Evolutionary conservation across 345 rosid genomes (phyloP).

Genomic region (Salix purpurea): DNA sequence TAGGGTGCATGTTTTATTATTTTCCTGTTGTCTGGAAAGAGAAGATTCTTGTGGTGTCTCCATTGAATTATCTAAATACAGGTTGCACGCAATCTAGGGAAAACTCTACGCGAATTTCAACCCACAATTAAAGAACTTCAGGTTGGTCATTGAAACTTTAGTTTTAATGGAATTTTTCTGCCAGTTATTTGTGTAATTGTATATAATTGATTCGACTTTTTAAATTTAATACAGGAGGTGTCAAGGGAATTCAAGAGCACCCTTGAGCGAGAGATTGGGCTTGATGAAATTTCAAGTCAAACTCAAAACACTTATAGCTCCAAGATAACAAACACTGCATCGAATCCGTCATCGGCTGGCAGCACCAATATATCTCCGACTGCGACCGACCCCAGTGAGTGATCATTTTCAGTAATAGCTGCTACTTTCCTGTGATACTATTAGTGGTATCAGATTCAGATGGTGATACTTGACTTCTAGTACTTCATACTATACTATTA

Average conservation of each 20-base stretch:
- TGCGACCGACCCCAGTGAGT: slow-evolving; percentile 57
- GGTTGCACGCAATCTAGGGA: slow-evolving; percentile 93
- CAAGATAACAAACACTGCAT: slow-evolving; percentile 32
- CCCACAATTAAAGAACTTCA: slow-evolving; percentile 95
- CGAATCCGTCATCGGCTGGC: slow-evolving; percentile 41
- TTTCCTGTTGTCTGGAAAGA: not conserved
- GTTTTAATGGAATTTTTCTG: not conserved
- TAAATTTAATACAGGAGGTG: slow-evolving; percentile 51
- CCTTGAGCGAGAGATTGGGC: slow-evolving; percentile 85
- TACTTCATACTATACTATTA: not conserved
- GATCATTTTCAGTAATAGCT: not conserved
- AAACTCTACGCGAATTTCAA: slow-evolving; percentile 84
- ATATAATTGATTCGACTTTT: not conserved
- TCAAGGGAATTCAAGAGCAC: slow-evolving; percentile 95
- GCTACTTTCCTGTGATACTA: not conserved
- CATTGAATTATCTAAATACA: slow-evolving; percentile 24
- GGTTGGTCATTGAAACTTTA: slow-evolving; percentile 35
- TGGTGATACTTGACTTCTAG: not conserved
- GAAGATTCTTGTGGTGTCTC: not conserved
- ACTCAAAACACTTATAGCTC: slow-evolving; percentile 37
- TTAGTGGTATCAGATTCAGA: not conserved
- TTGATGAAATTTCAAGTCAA: slow-evolving; percentile 49
- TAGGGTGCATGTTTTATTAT: not conserved
- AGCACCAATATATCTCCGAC: slow-evolving; percentile 33
- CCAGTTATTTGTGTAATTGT: not conserved